phyloP scores from a whole-genome alignment of 1,284 basidiomycete genomes.

The Heterobasidion parviporum region DNA sequence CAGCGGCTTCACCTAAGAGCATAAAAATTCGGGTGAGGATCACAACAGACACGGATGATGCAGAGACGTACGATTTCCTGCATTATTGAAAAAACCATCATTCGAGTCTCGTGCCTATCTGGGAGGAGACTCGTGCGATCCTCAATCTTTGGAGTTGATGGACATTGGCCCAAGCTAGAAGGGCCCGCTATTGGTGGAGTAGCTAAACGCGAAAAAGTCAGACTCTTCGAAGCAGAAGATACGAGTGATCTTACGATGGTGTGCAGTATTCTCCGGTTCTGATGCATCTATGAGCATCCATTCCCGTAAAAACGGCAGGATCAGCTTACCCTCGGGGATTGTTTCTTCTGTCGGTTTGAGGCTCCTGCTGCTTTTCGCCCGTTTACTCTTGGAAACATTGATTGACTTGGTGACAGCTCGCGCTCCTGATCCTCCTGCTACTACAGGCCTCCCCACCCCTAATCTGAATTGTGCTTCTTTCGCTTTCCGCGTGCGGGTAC shows the following conservation, averaged over 20 bases:
- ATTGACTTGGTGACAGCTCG: slow-evolving; percentile 52
- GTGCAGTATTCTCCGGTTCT: neutral
- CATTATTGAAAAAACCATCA: neutral
- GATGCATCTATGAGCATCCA: neutral
- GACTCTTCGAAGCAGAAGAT: neutral
- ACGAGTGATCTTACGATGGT: slow-evolving; percentile 4
- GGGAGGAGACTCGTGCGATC: neutral
- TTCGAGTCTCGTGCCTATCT: neutral
- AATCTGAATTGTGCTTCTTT: slow-evolving; percentile 61
- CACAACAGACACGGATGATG: neutral
- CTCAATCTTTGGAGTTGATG: neutral
- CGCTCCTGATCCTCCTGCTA: slow-evolving; percentile 54
- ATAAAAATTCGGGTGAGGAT: neutral
- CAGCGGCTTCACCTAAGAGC: slow-evolving; percentile 42
- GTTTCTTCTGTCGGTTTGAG: slow-evolving; percentile 44
- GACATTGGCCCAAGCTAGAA: neutral
- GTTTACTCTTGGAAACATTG: slow-evolving; percentile 39
- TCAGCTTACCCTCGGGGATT: slow-evolving; percentile 39
- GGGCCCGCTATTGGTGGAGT: neutral
- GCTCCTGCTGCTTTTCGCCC: slow-evolving; percentile 39
- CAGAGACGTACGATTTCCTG: slow-evolving; percentile 1
- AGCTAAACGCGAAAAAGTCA: neutral
- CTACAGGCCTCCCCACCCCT: slow-evolving; percentile 62
- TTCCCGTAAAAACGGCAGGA: neutral
- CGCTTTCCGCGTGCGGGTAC: slow-evolving; percentile 50